Evolutionary conservation across 495 filamentous ascomycete genomes (phyloP).

Genomic region (Stereocaulon alpinum): DNA sequence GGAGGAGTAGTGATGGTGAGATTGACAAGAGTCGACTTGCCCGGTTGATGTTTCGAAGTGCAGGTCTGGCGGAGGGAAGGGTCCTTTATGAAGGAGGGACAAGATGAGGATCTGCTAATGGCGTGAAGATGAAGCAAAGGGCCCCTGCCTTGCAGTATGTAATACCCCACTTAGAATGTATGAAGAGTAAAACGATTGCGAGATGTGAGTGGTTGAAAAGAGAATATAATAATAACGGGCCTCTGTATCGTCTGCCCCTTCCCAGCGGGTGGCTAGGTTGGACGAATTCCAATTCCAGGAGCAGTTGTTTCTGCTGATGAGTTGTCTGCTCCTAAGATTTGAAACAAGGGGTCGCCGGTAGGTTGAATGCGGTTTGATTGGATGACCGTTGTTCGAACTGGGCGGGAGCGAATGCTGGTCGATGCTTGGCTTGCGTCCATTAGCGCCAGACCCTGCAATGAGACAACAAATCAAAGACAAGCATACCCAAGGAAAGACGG

Average conservation of each 20-base stretch:
- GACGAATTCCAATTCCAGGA: conserved; percentile 11
- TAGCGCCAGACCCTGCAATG: conserved; percentile 14
- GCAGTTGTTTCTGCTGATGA: background rate
- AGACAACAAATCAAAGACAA: conserved; percentile 13
- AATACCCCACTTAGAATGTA: conserved; percentile 15
- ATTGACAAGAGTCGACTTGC: conserved; percentile 5
- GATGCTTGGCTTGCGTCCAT: conserved; percentile 16
- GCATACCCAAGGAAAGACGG: conserved; percentile 13
- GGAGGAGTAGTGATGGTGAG: background rate
- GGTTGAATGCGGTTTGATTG: conserved; percentile 15
- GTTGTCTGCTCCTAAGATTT: background rate
- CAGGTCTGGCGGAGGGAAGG: conserved; percentile 8
- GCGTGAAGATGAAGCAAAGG: conserved; percentile 20
- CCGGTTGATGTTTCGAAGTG: conserved; percentile 15
- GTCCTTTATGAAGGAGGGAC: conserved; percentile 16
- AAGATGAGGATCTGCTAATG: conserved; percentile 14
- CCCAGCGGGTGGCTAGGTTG: conserved; percentile 16
- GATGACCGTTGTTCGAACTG: conserved; percentile 9
- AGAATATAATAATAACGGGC: conserved; percentile 8
- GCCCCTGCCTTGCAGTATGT: conserved; percentile 12
- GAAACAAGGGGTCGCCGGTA: conserved; percentile 1
- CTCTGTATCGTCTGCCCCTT: conserved; percentile 1
- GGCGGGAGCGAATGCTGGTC: conserved; percentile 1
- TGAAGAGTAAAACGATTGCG: conserved; percentile 13
- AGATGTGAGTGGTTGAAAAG: conserved; percentile 18